phyloP scores from a whole-genome alignment of 73 alveolate species.

The Paramecium pentaurelia region DNA sequence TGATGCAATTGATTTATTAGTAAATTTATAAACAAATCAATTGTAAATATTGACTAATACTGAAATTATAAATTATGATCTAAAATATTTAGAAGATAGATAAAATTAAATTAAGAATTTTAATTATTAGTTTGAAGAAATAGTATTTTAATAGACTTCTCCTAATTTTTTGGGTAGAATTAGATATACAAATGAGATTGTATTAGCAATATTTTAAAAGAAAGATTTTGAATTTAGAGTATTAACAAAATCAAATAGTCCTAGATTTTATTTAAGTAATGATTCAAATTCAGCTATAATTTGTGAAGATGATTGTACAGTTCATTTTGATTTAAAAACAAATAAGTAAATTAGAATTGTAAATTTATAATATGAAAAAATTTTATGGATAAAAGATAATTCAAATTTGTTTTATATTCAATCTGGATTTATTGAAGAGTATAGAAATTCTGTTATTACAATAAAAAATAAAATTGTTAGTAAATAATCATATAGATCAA shows the following conservation, averaged over 20 bases:
- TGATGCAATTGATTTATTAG: not conserved
- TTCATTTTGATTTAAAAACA: not conserved
- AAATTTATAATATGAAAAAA: not conserved
- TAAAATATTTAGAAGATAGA: not conserved
- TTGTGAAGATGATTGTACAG: not conserved
- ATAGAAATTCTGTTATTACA: not conserved
- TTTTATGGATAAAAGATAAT: not conserved
- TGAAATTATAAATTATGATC: not conserved
- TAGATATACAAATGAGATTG: not conserved
- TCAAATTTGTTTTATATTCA: not conserved
- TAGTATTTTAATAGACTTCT: not conserved
- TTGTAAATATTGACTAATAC: not conserved
- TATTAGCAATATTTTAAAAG: not conserved
- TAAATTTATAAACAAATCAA: not conserved
- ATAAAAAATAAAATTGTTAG: not conserved
- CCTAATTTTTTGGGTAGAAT: not conserved
- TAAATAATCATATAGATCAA: not conserved
- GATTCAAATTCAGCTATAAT: not conserved
- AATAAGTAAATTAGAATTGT: not conserved
- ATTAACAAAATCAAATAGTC: not conserved
- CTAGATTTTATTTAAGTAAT: not conserved
- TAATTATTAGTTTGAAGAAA: not conserved
- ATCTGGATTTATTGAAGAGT: not conserved
- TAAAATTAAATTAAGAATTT: not conserved
- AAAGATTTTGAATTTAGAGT: not conserved